Percentiles rank a stretch among this genome's conserved stretches.
Evolutionary conservation across 1,139 yeast species (phyloP).

Genomic region (Saccharomycopsis hybrid): DNA sequence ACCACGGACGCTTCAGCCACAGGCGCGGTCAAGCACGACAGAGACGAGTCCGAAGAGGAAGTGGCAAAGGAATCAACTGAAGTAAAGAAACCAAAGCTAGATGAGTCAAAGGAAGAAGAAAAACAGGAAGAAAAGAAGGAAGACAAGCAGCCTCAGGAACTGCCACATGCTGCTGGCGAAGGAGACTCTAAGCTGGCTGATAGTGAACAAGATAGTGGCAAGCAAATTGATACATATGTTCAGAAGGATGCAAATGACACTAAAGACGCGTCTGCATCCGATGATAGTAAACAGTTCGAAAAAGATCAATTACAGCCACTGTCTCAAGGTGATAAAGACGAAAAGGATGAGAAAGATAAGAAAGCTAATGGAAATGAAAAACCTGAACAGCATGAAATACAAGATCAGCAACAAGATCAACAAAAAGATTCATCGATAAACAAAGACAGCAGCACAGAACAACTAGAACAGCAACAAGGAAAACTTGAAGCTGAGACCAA

Average conservation of each 20-base stretch:
- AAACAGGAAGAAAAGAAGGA: neutral
- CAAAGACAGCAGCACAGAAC: neutral
- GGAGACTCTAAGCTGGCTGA: neutral
- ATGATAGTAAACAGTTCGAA: neutral
- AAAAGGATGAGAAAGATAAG: neutral
- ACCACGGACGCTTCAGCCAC: neutral
- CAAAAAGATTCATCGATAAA: neutral
- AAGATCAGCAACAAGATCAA: neutral
- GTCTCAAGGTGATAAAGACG: neutral
- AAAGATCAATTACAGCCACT: neutral
- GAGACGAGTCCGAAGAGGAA: neutral
- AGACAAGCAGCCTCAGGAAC: too few species aligned
- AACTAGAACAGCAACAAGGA: neutral
- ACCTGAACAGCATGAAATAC: neutral
- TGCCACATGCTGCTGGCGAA: neutral
- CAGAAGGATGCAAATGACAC: neutral
- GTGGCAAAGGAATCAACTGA: neutral
- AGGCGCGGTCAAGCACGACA: conserved; percentile 1
- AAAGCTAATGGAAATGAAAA: neutral
- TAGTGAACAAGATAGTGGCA: neutral
- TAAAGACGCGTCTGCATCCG: neutral
- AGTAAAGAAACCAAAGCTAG: conserved; percentile 3
- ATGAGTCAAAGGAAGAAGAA: neutral
- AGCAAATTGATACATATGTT: too few species aligned
- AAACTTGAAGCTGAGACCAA: neutral